A percentile compares a stretch with the other conserved stretches of the same genome.
phyloP scores from a whole-genome alignment of 148 eudicot genomes.

The Rhododendron henanense region DNA sequence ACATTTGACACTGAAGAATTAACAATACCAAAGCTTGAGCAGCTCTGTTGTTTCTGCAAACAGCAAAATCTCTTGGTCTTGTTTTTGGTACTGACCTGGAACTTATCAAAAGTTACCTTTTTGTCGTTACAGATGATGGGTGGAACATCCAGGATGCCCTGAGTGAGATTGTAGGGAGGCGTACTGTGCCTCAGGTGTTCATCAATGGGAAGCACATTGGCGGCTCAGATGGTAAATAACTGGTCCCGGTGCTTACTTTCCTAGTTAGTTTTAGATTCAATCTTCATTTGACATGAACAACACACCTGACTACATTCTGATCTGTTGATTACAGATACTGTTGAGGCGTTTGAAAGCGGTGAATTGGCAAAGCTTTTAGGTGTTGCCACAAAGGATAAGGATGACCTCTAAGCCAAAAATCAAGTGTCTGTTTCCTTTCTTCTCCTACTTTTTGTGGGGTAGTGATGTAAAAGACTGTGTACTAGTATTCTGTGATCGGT shows the following conservation, averaged over 20 bases:
- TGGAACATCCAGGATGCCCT: conserved; percentile 72
- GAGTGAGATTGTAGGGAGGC: conserved; percentile 62
- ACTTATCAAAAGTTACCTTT: background rate
- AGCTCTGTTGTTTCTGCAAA: background rate
- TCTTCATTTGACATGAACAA: background rate
- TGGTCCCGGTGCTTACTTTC: background rate
- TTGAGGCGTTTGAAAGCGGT: conserved; percentile 67
- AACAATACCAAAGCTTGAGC: background rate
- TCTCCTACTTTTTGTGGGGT: background rate
- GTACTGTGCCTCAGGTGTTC: conserved; percentile 97
- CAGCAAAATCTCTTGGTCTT: background rate
- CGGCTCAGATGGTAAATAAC: conserved; percentile 86
- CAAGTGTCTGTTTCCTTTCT: background rate
- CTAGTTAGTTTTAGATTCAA: background rate
- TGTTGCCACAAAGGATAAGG: conserved; percentile 28
- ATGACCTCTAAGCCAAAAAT: conserved; percentile 30
- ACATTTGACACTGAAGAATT: background rate
- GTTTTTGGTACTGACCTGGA: background rate
- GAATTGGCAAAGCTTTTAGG: conserved; percentile 74
- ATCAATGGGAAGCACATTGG: conserved; percentile 92
- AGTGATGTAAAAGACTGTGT: conserved; percentile 2
- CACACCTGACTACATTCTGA: background rate
- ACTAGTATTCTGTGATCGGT: background rate
- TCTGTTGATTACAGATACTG: conserved; percentile 45
- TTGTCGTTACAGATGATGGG: conserved; percentile 62